Conservation (phyloP, 768 basidiomycete species). For the Zangia roseola region DNA sequence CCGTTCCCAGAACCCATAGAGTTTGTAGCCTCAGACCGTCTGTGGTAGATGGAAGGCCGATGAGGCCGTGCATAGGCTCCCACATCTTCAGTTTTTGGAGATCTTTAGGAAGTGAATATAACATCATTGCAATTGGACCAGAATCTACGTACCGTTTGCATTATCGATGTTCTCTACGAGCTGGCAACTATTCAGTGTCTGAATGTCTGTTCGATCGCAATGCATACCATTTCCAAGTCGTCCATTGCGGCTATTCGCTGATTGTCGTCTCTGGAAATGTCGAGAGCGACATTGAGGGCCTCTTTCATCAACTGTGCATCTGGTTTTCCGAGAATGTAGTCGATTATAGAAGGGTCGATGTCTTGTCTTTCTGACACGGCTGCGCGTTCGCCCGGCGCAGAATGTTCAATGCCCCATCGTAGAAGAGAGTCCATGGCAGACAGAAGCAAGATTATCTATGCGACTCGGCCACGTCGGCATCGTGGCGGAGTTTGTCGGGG, state of each 20-base stretch:
- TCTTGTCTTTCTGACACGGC: constrained; percentile 42
- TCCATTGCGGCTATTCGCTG: constrained; percentile 71
- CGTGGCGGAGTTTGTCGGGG: constrained; percentile 13
- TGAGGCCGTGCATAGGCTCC: constrained; percentile 68
- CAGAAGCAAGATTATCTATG: constrained; percentile 7
- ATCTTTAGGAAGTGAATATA: constrained; percentile 44
- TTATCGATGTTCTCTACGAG: constrained; percentile 89
- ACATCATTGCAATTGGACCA: not conserved
- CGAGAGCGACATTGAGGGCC: constrained; percentile 61
- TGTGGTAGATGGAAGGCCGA: constrained; percentile 52
- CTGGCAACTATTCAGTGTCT: constrained; percentile 36
- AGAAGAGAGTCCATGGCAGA: constrained; percentile 70
- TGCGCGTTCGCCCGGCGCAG: constrained; percentile 36
- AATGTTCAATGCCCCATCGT: constrained; percentile 81
- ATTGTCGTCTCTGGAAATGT: constrained; percentile 52
- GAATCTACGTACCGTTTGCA: constrained; percentile 57
- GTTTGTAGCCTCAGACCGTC: constrained; percentile 64
- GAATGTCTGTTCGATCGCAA: not conserved
- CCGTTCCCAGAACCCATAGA: constrained; percentile 87
- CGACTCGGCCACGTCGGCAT: constrained; percentile 18
- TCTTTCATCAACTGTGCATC: constrained; percentile 86
- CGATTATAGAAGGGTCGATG: constrained; percentile 82
- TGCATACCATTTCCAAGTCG: constrained; percentile 80
- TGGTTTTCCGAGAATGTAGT: constrained; percentile 79
- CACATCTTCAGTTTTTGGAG: constrained; percentile 74